These are phyloP conservation scores for Phytophthora litchii DNA, from an alignment of 352 stramenopile genomes.

Conservation along the genomic window DNA sequence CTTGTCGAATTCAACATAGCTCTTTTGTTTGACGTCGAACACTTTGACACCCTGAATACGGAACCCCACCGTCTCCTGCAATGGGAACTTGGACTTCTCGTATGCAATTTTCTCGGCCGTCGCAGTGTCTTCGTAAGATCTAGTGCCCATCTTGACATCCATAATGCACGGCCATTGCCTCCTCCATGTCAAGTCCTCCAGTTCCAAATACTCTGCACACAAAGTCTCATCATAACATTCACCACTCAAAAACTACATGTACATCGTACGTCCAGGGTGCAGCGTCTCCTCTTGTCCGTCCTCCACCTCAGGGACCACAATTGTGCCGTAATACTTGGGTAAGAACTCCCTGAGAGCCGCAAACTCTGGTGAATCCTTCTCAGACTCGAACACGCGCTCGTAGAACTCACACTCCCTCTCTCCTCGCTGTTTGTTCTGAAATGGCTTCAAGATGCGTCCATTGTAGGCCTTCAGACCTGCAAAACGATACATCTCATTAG, in stretches of 20 bases:
- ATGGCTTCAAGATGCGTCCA: constrained; percentile 86
- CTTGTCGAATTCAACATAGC: constrained; percentile 89
- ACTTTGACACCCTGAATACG: constrained; percentile 95
- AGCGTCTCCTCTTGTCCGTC: constrained; percentile 12
- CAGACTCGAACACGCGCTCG: constrained; percentile 51
- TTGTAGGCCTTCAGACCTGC: constrained; percentile 66
- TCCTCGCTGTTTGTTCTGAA: constrained; percentile 81
- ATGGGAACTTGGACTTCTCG: constrained; percentile 93
- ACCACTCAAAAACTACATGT: neutral
- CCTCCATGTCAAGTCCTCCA: constrained; percentile 90
- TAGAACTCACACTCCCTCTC: constrained; percentile 85
- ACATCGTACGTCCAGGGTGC: constrained; percentile 41
- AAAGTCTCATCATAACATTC: constrained; percentile 1
- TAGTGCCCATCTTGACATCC: constrained; percentile 96
- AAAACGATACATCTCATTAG: neutral
- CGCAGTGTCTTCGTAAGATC: constrained; percentile 93
- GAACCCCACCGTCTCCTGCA: constrained; percentile 92
- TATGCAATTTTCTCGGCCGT: constrained; percentile 88
- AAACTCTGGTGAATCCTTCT: constrained; percentile 30
- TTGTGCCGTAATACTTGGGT: constrained; percentile 66
- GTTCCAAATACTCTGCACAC: constrained; percentile 78
- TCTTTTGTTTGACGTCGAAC: constrained; percentile 54
- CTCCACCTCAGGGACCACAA: constrained; percentile 36
- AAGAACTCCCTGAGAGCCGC: constrained; percentile 50
- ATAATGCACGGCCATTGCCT: constrained; percentile 92